Base-by-base conservation (phyloP, 345 rosid species). In the Draba incana region DNA sequence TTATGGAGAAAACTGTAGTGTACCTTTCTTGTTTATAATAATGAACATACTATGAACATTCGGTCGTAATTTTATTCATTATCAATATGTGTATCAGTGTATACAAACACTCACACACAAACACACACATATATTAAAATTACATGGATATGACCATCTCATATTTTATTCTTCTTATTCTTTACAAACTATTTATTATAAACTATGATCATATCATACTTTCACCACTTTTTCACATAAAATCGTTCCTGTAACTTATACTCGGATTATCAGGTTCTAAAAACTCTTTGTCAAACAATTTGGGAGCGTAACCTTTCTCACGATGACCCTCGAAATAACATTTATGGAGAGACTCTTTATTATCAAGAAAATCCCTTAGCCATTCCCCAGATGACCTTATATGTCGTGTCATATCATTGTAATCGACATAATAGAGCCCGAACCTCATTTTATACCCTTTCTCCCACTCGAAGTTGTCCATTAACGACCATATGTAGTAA, bases 401-500 rank as follows among this genome's bases (percentile, higher is more conserved):
- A 43, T 80, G 39, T 75, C 88, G 79, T 62, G 66, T 79, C 76
- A 84, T 41, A 47, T 71, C 9, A 0, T 70, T 56, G 51, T 33
- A 83, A 62, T 83, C 85, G 0, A 85, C 74, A 3, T 75, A 81
- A 59, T 76, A 74, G 49, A 83, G 75, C 30, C 86, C 85, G 10
- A 81, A 83, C 14, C 82, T 47, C 1, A 69, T 55, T 0, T 69
- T 80, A 38, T 76, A 85, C 6, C 87, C 87, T 48, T 3, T 38
- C 10, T 6, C 42, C 85, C 86, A 85, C 56, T 85, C 82, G 23
- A 77, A 85, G 64, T 83, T 79, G 72, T 85, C 86, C 69, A 81
- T 49, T 71, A 85, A 75, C 6, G 90, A 76, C 90, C 87, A 83
- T 25, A 80, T 78, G 43, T 69, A 81, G 66, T 80, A 81, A n/a